Evolutionary conservation across 306 rosid genomes (phyloP).

Genomic region (Fragaria vesca): DNA sequence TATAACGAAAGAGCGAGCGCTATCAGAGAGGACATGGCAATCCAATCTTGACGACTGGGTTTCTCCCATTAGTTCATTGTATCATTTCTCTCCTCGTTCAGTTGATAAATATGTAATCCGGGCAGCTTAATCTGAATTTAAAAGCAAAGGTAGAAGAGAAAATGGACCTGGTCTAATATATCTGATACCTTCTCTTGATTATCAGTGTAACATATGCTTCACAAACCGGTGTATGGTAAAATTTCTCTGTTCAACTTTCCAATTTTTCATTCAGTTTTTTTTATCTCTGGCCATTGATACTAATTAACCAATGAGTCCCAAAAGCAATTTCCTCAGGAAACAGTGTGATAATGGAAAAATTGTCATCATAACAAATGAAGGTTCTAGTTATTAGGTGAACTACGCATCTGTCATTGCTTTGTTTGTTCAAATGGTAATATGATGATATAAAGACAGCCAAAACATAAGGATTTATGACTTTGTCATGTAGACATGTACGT

Average conservation of each 20-base stretch:
- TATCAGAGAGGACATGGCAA: neutral
- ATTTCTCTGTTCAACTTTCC: neutral
- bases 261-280: neutral
- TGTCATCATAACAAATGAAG: neutral
- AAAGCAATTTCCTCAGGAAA: neutral
- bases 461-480: too few relatives aligned
- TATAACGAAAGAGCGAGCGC: neutral
- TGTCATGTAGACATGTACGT: neutral
- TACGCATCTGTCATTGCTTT: too few relatives aligned
- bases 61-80: neutral
- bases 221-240: neutral
- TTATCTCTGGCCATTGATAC: neutral
- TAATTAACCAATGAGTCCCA: neutral
- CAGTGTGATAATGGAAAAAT: neutral
- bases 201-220: neutral
- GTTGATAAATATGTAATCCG: too few relatives aligned
- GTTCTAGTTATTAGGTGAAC: too few relatives aligned
- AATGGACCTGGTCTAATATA: neutral
- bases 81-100: conserved; percentile 6
- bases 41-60: neutral
- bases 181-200: neutral
- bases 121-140: too few relatives aligned
- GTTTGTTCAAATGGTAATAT: too few relatives aligned
- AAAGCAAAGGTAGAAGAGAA: neutral
- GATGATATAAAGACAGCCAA: too few relatives aligned